phyloP scores from a whole-genome alignment of 78 protist species.

The Monocercomonoides exilis region DNA sequence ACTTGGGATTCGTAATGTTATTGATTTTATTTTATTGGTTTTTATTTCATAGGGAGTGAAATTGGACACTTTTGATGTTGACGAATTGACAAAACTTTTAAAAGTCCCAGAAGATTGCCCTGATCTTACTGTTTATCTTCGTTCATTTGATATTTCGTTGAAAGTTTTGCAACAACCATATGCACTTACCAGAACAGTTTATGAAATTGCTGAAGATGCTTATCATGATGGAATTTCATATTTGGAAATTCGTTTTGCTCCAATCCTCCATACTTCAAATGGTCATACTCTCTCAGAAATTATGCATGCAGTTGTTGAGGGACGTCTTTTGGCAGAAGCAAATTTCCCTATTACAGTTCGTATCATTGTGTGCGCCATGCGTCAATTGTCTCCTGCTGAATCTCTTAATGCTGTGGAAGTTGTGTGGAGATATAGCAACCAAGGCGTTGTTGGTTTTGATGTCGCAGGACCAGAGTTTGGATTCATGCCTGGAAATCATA shows the following conservation, averaged over 20 bases:
- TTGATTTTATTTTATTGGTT: no score
- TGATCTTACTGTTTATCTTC: conserved; percentile 31
- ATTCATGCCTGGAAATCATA: conserved; percentile 29
- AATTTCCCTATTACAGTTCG: conserved; percentile 32
- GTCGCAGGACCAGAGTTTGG: conserved; percentile 72
- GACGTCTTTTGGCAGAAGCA: conserved; percentile 31
- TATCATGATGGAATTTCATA: conserved; percentile 53
- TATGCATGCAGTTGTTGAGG: conserved; percentile 61
- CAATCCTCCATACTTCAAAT: conserved; percentile 51
- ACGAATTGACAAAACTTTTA: conserved; percentile 30
- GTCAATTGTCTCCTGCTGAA: conserved; percentile 32
- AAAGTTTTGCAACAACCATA: conserved; percentile 28
- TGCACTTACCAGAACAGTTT: conserved; percentile 49
- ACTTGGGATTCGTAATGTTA: no score
- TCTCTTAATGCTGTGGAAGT: conserved; percentile 43
- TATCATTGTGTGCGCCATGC: conserved; percentile 68
- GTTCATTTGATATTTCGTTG: conserved; percentile 26
- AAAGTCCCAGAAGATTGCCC: conserved; percentile 25
- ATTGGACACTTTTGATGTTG: conserved; percentile 41
- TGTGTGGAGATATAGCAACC: conserved; percentile 53
- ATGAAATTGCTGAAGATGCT: conserved; percentile 57
- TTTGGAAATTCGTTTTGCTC: conserved; percentile 63
- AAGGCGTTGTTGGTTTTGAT: conserved; percentile 60
- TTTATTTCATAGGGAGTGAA: no score
- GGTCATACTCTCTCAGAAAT: conserved; percentile 45